Conservation (phyloP, 805 yeast species). For the Wickerhamiella musiphila region DNA sequence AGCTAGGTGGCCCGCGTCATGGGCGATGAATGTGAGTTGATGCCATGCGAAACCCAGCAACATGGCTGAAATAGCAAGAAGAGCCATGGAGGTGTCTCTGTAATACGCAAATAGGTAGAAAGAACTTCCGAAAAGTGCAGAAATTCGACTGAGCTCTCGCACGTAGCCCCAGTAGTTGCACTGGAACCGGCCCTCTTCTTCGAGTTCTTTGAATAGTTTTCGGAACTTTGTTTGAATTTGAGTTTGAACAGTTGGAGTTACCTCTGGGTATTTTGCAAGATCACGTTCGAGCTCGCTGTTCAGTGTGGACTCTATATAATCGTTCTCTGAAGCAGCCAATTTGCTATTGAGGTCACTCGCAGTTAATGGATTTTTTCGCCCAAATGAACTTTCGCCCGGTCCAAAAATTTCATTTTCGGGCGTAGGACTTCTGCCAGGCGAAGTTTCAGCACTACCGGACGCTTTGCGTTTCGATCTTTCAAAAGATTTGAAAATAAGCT, state of each 20-base stretch:
- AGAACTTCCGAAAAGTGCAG: slow-evolving; percentile 33
- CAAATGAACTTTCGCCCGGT: no score
- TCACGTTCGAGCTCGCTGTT: slow-evolving; percentile 38
- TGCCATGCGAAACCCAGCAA: slow-evolving; percentile 72
- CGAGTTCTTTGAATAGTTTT: slow-evolving; percentile 37
- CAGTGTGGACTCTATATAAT: slow-evolving; percentile 40
- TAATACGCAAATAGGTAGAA: slow-evolving; percentile 30
- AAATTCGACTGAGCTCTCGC: slow-evolving; percentile 49
- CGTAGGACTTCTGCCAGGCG: background rate
- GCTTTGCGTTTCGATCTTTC: background rate
- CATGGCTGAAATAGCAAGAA: slow-evolving; percentile 41
- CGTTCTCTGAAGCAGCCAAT: slow-evolving; percentile 27
- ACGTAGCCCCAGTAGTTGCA: slow-evolving; percentile 60
- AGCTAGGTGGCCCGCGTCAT: slow-evolving; percentile 77
- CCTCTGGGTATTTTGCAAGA: slow-evolving; percentile 36
- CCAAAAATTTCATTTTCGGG: no score
- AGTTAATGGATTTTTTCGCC: no score
- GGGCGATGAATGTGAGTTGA: slow-evolving; percentile 73
- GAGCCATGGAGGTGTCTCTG: slow-evolving; percentile 11
- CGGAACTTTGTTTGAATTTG: slow-evolving; percentile 39
- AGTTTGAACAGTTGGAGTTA: slow-evolving; percentile 53
- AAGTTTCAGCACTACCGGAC: background rate
- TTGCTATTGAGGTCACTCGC: background rate
- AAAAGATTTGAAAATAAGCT: background rate
- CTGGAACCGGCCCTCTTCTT: slow-evolving; percentile 43